Conservation (phyloP, 75 land plant genomes). For the Pseudotsuga menziesii region DNA sequence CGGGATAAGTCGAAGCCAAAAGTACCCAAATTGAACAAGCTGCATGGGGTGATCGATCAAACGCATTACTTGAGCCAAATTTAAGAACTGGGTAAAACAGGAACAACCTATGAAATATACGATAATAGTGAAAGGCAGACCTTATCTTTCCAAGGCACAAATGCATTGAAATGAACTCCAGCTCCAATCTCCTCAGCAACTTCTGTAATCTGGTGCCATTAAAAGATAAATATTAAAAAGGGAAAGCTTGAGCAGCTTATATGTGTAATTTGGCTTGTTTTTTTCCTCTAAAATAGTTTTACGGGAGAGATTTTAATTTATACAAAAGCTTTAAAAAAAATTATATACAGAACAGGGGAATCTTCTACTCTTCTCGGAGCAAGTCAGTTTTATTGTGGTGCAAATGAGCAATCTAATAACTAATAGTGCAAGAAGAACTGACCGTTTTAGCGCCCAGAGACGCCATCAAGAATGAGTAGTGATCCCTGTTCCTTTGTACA, state of each 20-base stretch:
- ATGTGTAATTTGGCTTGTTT: neutral
- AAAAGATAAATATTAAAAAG: slow-evolving; percentile 6
- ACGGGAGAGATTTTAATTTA: too few relatives aligned
- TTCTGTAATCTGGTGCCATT: slow-evolving; percentile 41
- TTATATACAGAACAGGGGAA: too few relatives aligned
- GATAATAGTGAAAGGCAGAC: slow-evolving; percentile 9
- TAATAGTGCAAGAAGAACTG: slow-evolving; percentile 7
- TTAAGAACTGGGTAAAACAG: neutral
- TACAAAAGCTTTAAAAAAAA: too few relatives aligned
- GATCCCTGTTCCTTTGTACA: slow-evolving; percentile 66
- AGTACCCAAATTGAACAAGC: neutral
- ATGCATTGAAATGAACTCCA: slow-evolving; percentile 96
- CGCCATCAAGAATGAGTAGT: slow-evolving; percentile 73
- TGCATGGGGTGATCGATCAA: neutral
- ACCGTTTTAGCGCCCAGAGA: slow-evolving; percentile 76
- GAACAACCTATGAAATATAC: neutral
- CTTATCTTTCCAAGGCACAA: slow-evolving; percentile 76
- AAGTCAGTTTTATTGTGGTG: too few relatives aligned
- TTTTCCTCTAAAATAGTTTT: neutral
- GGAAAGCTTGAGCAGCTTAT: neutral
- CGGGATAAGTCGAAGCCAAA: neutral
- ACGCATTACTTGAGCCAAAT: neutral
- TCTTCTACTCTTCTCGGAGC: too few relatives aligned
- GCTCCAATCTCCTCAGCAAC: slow-evolving; percentile 79
- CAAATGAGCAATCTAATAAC: neutral